Evolutionary conservation across 2,329 filamentous ascomycete species (phyloP), one percentile per base, ranked within the genome.

Genomic region (Helminthosporium solani): DNA sequence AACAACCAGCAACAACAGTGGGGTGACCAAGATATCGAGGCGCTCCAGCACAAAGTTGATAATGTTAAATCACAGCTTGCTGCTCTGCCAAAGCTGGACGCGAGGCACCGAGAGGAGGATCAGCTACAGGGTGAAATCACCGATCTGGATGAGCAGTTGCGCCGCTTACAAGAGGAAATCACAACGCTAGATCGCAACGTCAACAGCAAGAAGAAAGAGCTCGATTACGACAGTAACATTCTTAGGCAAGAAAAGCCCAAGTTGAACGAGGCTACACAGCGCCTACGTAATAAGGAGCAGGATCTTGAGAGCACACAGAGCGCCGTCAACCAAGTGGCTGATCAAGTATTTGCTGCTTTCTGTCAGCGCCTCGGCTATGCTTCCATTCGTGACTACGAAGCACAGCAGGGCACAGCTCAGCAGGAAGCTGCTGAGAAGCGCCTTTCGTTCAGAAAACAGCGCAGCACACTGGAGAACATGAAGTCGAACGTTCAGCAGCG

Each of bases 341-440:
- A 99, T 66, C 81, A 90, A 58, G 80, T 99, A 23, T 99, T 96
- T 69, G 78, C 79, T 18, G 78, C 78, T 33, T 99, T 99, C 73
- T 99, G 94, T 73, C 81, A 84, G 58, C 83, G 88, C 44, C 82
- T 96, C 16, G 90, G 91, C 0, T 97, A 96, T 67, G 79, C 82
- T 47, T 86, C 95, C 61, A 95, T 99, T 54, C 88, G 92, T 47
- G 88, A 90, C 47, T 99, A 97, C 62, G 90, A 97, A 67, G 87
- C 87, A 20, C 91, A 95, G 57, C 94, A 97, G 71, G 92, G 94
- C 39, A 90, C 87, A 33, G 76, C 95, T 39, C 91, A 97, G 70
- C 89, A 96, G 67, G 90, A 97, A 67, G 88, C 88, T 35, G 85
- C 86, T 0, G 85, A 94, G 70, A 91, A 91, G 75, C 89, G 89